Evolutionary conservation across 768 basidiomycete species (phyloP).

Genomic region (Mycena venus): DNA sequence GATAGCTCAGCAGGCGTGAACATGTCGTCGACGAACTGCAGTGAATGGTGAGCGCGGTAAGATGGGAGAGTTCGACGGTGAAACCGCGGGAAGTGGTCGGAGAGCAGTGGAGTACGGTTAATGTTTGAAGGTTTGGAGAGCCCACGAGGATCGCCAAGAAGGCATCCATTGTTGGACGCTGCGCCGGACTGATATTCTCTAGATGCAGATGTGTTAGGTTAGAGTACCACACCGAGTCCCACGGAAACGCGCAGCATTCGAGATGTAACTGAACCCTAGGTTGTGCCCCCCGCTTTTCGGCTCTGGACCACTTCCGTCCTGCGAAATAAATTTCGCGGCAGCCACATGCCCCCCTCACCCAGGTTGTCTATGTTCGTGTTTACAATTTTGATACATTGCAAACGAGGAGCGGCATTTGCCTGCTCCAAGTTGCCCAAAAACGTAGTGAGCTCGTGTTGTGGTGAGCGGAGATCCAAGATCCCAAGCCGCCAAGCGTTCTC

Average conservation of each 20-base stretch:
- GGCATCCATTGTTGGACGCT: constrained; percentile 24
- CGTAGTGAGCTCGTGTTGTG: constrained; percentile 5
- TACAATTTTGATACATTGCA: constrained; percentile 12
- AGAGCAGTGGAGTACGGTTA: constrained; percentile 9
- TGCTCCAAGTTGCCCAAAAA: constrained; percentile 27
- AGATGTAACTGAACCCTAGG: constrained; percentile 18
- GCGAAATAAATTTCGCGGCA: constrained; percentile 25
- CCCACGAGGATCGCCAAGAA: constrained; percentile 18
- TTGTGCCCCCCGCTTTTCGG: neutral
- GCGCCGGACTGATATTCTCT: constrained; percentile 4
- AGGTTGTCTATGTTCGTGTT: constrained; percentile 2
- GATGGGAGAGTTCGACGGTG: constrained; percentile 17
- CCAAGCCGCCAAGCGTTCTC: constrained; percentile 26
- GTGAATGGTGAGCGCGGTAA: constrained; percentile 10
- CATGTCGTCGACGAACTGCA: constrained; percentile 5
- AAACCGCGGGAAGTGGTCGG: constrained; percentile 7
- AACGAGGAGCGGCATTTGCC: constrained; percentile 12
- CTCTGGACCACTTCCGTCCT: neutral
- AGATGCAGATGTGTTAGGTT: constrained; percentile 30
- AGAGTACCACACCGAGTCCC: constrained; percentile 31
- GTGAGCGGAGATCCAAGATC: constrained; percentile 16
- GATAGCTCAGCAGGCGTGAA: constrained; percentile 3
- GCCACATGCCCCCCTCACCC: constrained; percentile 5
- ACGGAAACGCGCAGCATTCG: constrained; percentile 30
- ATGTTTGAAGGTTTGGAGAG: constrained; percentile 22